phyloP scores from a whole-genome alignment of 1,284 basidiomycete species.

The Pascua guehoae region DNA sequence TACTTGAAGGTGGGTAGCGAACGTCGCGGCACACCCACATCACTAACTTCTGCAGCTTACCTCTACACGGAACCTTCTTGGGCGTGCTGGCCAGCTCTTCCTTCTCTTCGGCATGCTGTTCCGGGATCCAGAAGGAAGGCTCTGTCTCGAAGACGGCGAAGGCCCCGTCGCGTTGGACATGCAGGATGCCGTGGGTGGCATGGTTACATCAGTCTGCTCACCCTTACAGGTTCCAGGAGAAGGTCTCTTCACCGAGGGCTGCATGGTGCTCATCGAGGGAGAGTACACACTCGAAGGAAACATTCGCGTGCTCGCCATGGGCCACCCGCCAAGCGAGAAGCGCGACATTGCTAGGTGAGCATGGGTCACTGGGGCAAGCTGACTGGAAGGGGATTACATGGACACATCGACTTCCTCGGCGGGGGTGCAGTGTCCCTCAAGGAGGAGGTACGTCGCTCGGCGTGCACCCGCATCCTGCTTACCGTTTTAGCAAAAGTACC shows the following conservation, averaged over 20 bases:
- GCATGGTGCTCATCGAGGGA: constrained; percentile 90
- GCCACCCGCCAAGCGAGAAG: constrained; percentile 93
- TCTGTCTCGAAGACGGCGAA: constrained; percentile 91
- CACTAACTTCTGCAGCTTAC: constrained; percentile 61
- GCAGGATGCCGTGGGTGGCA: constrained; percentile 66
- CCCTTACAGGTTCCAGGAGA: constrained; percentile 78
- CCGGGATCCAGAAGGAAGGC: constrained; percentile 80
- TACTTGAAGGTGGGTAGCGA: constrained; percentile 68
- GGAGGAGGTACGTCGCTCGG: constrained; percentile 69
- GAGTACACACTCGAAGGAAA: constrained; percentile 91
- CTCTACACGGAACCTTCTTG: constrained; percentile 93
- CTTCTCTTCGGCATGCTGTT: constrained; percentile 89
- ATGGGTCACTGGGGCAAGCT: neutral
- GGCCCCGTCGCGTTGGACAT: constrained; percentile 87
- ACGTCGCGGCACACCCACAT: neutral
- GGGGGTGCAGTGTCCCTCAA: constrained; percentile 82
- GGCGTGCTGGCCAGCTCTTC: constrained; percentile 84
- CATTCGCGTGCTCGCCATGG: constrained; percentile 85
- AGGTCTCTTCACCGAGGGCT: constrained; percentile 94
- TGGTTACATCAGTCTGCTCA: neutral
- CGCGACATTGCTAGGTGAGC: constrained; percentile 71
- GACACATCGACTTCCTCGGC: constrained; percentile 92
- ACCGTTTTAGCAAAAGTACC: constrained; percentile 40
- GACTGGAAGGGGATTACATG: constrained; percentile 70
- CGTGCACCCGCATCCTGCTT: neutral